Base-by-base conservation (phyloP, 495 filamentous ascomycete genomes). In the Neurospora tetraspora region DNA sequence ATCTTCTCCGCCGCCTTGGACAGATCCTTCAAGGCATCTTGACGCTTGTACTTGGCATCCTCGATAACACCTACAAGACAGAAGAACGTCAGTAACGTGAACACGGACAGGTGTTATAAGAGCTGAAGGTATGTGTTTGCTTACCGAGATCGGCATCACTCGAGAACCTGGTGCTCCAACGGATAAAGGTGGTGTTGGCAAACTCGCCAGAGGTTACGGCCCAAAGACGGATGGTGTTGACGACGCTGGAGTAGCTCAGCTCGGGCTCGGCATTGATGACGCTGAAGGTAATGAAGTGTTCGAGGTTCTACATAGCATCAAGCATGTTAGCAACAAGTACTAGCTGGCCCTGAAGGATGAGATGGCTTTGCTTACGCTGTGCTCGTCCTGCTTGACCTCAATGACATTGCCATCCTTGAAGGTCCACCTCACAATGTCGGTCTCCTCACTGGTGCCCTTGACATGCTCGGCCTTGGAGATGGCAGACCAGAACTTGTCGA, bases 1-100 rank as follows among this genome's bases (percentile, higher is more conserved):
- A 87, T 88, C 78, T 87, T 86, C 47, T 74, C 74, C 3, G 83
- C 88, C 2, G 81, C 84, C 70, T 84, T 85, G n/a, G 85, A 87
- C n/a, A 91, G 82, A 75, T 88, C 89, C 42, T 86, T 87, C 34
- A 92, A 80, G 7, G 88, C 89, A 74, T 92, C 90, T 36, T 86
- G 88, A 73, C 90, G 89, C 85, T 92, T 92, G 86, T 88, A 92
- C 80, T 88, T 89, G 47, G 89, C 90, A 76, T 92, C 90, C 80
- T 91, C 86, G 69, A 92, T 89, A 39, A 91, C 90, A 61, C 85
- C 89, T 91, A 40, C 23, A 68, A 11, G 69, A 5, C 36, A 27
- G 40, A 47, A 65, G 40, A 47, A 65, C 34, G 40, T 81, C 42
- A 81, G 77, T 20, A 65, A 47, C 36, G 2, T 69, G 16, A 39